These are phyloP conservation scores for Mucor circinelloides DNA, from an alignment of 371 early-diverging fungal species.

Conservation along the genomic window DNA sequence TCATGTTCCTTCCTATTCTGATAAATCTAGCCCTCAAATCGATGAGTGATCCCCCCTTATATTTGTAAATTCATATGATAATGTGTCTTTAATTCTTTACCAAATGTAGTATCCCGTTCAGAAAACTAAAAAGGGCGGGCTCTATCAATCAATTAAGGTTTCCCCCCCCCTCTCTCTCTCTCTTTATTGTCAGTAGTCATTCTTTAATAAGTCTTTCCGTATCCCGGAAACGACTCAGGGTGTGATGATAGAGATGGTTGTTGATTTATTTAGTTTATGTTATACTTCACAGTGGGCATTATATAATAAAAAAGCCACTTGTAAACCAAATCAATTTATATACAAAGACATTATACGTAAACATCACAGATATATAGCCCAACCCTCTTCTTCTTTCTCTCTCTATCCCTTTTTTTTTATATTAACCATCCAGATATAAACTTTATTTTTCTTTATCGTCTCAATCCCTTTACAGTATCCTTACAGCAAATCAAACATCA, in stretches of 20 bases:
- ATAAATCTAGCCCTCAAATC: constrained; percentile 2
- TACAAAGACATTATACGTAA: not conserved
- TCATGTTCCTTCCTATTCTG: not conserved
- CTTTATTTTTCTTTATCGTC: not conserved
- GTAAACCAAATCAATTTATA: constrained; percentile 1
- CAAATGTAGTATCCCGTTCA: not conserved
- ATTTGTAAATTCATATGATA: constrained; percentile 4
- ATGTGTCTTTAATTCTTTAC: not conserved
- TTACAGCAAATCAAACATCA: not conserved
- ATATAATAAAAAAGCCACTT: constrained; percentile 7
- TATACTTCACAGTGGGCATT: not conserved
- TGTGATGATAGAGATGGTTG: not conserved
- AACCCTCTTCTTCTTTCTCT: not conserved
- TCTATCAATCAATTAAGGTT: not conserved
- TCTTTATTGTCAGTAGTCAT: constrained; percentile 9
- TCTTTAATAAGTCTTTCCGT: constrained; percentile 19
- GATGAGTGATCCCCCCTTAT: not conserved
- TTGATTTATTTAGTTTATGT: not conserved
- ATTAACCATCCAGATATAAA: not conserved
- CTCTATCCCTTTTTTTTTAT: not conserved
- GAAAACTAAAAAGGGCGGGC: not conserved
- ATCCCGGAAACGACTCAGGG: constrained; percentile 21
- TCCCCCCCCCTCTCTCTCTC: not conserved
- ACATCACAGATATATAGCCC: not conserved
- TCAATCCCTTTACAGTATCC: constrained; percentile 1